Percentiles rank a stretch among this genome's conserved stretches.
These are phyloP conservation scores for Phylloporus sp. DNA, from an alignment of 768 basidiomycete genomes.

Conservation along the genomic window DNA sequence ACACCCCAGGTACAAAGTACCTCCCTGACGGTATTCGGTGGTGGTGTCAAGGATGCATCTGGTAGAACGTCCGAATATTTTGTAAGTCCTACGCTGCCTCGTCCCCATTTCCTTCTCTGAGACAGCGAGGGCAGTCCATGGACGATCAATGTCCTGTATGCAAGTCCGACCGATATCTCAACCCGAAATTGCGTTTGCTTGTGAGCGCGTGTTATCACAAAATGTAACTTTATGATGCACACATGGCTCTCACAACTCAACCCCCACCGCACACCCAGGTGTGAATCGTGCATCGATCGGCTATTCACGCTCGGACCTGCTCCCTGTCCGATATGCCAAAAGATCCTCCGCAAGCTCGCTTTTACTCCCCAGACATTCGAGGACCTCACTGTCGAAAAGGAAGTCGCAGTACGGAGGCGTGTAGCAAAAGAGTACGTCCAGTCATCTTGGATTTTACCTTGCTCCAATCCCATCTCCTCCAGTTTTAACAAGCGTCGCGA, in stretches of 20 bases:
- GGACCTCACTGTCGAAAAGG: slow-evolving; percentile 88
- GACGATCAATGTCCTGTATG: slow-evolving; percentile 97
- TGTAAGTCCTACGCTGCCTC: slow-evolving; percentile 40
- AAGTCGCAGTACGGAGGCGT: slow-evolving; percentile 82
- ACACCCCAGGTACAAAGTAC: slow-evolving; percentile 70
- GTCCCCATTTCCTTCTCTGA: slow-evolving; percentile 6
- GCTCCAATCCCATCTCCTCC: slow-evolving; percentile 2
- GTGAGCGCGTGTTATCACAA: slow-evolving; percentile 98
- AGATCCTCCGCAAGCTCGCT: slow-evolving; percentile 84
- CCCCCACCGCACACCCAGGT: slow-evolving; percentile 50
- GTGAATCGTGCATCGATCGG: slow-evolving; percentile 97
- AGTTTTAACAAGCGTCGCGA: slow-evolving; percentile 94
- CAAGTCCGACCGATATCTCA: slow-evolving; percentile 93
- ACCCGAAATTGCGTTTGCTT: slow-evolving; percentile 87
- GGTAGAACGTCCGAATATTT: slow-evolving; percentile 79
- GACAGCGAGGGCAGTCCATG: slow-evolving; percentile 51
- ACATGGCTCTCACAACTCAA: slow-evolving; percentile 8
- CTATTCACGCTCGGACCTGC: slow-evolving; percentile 94
- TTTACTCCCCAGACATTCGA: slow-evolving; percentile 95
- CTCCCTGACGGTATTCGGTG: slow-evolving; percentile 69
- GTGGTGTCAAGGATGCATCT: slow-evolving; percentile 82
- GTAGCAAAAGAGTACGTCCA: slow-evolving; percentile 78
- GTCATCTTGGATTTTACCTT: background rate
- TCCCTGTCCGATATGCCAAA: slow-evolving; percentile 90
- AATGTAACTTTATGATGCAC: slow-evolving; percentile 53